Evolutionary conservation across 768 basidiomycete genomes (phyloP).

Genomic region (Clavaria fumosa): DNA sequence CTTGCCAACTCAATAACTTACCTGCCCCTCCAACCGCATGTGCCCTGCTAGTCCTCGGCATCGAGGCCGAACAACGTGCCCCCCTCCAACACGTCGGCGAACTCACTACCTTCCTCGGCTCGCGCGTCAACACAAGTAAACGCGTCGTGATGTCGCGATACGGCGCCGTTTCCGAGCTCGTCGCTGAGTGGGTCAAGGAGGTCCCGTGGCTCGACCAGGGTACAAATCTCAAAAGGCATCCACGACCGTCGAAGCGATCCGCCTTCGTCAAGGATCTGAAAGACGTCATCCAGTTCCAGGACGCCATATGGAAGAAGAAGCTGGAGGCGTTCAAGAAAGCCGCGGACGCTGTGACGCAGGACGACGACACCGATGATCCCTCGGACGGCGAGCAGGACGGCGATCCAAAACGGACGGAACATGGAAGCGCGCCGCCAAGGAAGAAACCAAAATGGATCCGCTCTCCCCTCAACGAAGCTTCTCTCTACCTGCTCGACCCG

Average conservation of each 20-base stretch:
- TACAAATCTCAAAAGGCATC: conserved; percentile 34
- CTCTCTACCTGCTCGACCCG: conserved; percentile 45
- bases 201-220: conserved; percentile 62
- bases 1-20: conserved; percentile 23
- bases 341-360: conserved; percentile 24
- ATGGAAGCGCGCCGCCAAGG: conserved; percentile 8
- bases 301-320: conserved; percentile 38
- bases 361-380: conserved; percentile 12
- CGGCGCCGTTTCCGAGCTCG: conserved; percentile 42
- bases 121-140: conserved; percentile 33
- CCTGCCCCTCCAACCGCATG: conserved; percentile 40
- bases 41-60: conserved; percentile 50
- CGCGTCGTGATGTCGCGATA: conserved; percentile 54
- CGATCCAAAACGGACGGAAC: conserved; percentile 2
- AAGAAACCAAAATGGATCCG: conserved; percentile 21
- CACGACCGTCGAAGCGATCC: conserved; percentile 44
- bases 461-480: conserved; percentile 28
- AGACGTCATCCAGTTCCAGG: conserved; percentile 54
- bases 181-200: conserved; percentile 43
- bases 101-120: conserved; percentile 42
- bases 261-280: conserved; percentile 53
- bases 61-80: conserved; percentile 49
- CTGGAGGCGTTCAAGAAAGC: conserved; percentile 22
- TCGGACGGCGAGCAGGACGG: conserved; percentile 8
- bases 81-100: conserved; percentile 37